Conservation (phyloP, 2,329 filamentous ascomycete genomes). For the Pseudogymnoascus sp. region DNA sequence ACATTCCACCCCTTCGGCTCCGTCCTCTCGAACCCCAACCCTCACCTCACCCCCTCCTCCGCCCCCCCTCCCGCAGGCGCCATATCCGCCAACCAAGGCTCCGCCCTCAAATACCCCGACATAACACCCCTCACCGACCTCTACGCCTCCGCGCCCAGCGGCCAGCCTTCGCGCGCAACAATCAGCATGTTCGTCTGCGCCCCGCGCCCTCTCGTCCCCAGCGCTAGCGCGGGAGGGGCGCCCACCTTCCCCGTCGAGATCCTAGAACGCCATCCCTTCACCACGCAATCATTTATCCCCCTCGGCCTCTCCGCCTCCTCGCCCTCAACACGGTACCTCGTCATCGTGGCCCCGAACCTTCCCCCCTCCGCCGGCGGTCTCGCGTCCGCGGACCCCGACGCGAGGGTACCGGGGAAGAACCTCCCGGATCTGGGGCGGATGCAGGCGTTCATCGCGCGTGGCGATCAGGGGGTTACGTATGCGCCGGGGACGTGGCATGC, state of each 20-base stretch:
- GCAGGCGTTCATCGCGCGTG: slow-evolving; percentile 69
- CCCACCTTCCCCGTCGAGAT: slow-evolving; percentile 47
- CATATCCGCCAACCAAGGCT: slow-evolving; percentile 71
- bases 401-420: slow-evolving; percentile 20
- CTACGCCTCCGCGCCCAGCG: slow-evolving; percentile 58
- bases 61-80: slow-evolving; percentile 35
- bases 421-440: slow-evolving; percentile 65
- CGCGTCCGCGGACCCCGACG: slow-evolving; percentile 13
- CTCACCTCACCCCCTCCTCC: slow-evolving; percentile 42
- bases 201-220: slow-evolving; percentile 46
- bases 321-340: slow-evolving; percentile 53
- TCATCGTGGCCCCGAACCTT: slow-evolving; percentile 79
- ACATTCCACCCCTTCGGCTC: slow-evolving; percentile 75
- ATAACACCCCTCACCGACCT: slow-evolving; percentile 66
- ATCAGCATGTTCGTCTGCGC: slow-evolving; percentile 89
- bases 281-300: slow-evolving; percentile 86
- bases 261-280: slow-evolving; percentile 88
- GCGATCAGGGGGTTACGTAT: slow-evolving; percentile 82
- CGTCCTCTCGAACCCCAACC: slow-evolving; percentile 66
- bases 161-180: slow-evolving; percentile 47
- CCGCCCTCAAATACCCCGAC: slow-evolving; percentile 76
- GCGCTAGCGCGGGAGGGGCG: slow-evolving; percentile 9
- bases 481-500: slow-evolving; percentile 91
- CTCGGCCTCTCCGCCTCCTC: slow-evolving; percentile 46
- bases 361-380: slow-evolving; percentile 36